A percentile compares a stretch with the other conserved stretches of the same genome.
Evolutionary conservation across 1,284 basidiomycete genomes (phyloP).

Genomic region (Irpex lacteus): DNA sequence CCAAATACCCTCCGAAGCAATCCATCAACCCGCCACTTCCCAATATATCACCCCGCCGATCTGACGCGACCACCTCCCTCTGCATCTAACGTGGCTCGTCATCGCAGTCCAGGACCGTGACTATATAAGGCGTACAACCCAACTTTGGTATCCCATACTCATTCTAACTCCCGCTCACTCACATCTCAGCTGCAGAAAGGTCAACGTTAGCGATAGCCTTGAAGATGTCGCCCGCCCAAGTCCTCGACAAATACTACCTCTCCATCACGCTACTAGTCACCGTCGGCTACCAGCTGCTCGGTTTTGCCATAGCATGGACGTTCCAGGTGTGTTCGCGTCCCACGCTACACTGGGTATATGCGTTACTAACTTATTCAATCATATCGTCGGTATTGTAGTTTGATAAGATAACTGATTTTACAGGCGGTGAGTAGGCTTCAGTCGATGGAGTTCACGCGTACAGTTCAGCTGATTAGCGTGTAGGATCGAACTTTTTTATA

Average conservation of each 20-base stretch:
- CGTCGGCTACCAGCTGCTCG: constrained; percentile 60
- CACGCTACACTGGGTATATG: neutral
- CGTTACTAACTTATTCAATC: neutral
- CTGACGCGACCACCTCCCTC: neutral
- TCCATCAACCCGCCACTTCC: neutral
- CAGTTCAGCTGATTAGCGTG: no score
- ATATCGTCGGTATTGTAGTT: constrained; percentile 35
- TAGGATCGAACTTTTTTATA: constrained; percentile 68
- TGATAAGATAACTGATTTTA: constrained; percentile 74
- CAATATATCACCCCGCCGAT: neutral
- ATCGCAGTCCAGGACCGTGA: no score
- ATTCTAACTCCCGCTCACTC: neutral
- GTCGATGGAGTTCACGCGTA: neutral
- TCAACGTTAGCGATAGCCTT: neutral
- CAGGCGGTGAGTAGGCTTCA: constrained; percentile 41
- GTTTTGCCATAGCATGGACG: constrained; percentile 70
- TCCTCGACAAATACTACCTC: constrained; percentile 66
- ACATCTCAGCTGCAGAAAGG: neutral
- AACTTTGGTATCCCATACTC: neutral
- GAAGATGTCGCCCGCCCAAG: constrained; percentile 36
- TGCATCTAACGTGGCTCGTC: neutral
- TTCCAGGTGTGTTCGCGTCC: constrained; percentile 36
- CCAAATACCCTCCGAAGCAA: no score
- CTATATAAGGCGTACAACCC: neutral
- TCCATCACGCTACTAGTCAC: constrained; percentile 67